Evolutionary conservation across 2,329 filamentous ascomycete genomes (phyloP).

Genomic region (Epichloe elymi): DNA sequence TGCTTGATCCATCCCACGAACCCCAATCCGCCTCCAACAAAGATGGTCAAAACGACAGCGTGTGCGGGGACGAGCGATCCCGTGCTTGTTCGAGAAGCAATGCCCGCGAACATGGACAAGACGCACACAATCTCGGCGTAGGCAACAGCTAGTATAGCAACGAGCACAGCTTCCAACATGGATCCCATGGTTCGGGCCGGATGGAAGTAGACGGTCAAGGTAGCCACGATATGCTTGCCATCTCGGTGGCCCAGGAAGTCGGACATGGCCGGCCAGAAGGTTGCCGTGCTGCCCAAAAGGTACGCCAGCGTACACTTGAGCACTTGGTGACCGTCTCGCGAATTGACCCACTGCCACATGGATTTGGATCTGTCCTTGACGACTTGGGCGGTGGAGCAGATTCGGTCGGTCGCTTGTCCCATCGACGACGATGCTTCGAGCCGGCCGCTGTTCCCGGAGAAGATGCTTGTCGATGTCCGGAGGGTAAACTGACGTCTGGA

Average conservation of each 20-base stretch:
- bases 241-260: constrained; percentile 68
- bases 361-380: constrained; percentile 22
- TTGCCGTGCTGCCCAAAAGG: constrained; percentile 71
- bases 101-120: constrained; percentile 77
- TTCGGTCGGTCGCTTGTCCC: constrained; percentile 8
- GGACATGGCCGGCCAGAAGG: constrained; percentile 64
- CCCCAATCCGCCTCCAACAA: constrained; percentile 75
- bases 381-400: constrained; percentile 5
- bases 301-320: constrained; percentile 89
- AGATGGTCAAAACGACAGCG: constrained; percentile 65
- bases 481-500: constrained; percentile 69
- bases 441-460: constrained; percentile 14
- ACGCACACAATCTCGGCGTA: constrained; percentile 60
- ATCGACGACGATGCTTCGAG: constrained; percentile 9
- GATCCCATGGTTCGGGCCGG: constrained; percentile 75
- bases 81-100: constrained; percentile 57
- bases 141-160: constrained; percentile 63
- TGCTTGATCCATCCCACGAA: constrained; percentile 84
- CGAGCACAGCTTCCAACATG: constrained; percentile 74
- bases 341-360: constrained; percentile 48
- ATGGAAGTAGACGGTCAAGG: constrained; percentile 90
- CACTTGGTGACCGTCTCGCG: constrained; percentile 64
- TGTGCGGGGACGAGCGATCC: constrained; percentile 61
- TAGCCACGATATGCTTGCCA: constrained; percentile 88
- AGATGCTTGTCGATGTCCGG: constrained; percentile 32